Percentiles rank a stretch among this genome's conserved stretches.
Evolutionary conservation across 352 stramenopile genomes (phyloP).

Genomic region (Globisporangium middletonii): DNA sequence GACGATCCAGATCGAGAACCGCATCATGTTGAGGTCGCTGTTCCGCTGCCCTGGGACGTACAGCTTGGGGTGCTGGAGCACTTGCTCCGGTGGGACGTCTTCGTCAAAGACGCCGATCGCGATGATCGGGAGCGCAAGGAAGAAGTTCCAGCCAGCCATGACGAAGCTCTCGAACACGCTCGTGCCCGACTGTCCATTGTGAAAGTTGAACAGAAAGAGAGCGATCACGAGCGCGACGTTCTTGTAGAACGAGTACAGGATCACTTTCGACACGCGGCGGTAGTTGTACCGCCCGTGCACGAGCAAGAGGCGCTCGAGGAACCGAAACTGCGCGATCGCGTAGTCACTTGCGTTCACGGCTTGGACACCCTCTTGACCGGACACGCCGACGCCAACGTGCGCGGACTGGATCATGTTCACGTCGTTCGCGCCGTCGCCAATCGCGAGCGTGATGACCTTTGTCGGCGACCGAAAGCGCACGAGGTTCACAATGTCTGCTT

Average conservation of each 20-base stretch:
- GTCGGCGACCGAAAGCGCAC: constrained; percentile 44
- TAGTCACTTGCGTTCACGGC: constrained; percentile 92
- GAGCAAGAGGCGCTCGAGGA: constrained; percentile 91
- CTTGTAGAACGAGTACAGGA: constrained; percentile 88
- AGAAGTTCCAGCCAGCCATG: constrained; percentile 79
- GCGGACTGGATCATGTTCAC: constrained; percentile 94
- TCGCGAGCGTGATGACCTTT: constrained; percentile 83
- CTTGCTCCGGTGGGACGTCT: constrained; percentile 58
- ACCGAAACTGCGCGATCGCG: constrained; percentile 91
- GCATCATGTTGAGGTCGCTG: constrained; percentile 56
- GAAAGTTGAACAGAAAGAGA: constrained; percentile 78
- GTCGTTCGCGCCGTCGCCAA: constrained; percentile 94
- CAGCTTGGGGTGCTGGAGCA: constrained; percentile 49
- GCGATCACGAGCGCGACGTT: constrained; percentile 66
- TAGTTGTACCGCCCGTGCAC: constrained; percentile 98
- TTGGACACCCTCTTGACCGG: constrained; percentile 87
- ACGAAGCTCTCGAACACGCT: constrained; percentile 84
- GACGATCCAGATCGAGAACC: constrained; percentile 54
- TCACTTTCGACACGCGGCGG: constrained; percentile 90
- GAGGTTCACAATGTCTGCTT: constrained; percentile 74
- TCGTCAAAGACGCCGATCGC: constrained; percentile 79
- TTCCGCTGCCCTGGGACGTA: constrained; percentile 60
- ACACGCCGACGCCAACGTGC: constrained; percentile 93
- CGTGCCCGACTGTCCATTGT: constrained; percentile 75
- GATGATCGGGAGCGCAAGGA: constrained; percentile 86